Conservation (phyloP, 2,329 filamentous ascomycete species). For the Fusarium hainanense region DNA sequence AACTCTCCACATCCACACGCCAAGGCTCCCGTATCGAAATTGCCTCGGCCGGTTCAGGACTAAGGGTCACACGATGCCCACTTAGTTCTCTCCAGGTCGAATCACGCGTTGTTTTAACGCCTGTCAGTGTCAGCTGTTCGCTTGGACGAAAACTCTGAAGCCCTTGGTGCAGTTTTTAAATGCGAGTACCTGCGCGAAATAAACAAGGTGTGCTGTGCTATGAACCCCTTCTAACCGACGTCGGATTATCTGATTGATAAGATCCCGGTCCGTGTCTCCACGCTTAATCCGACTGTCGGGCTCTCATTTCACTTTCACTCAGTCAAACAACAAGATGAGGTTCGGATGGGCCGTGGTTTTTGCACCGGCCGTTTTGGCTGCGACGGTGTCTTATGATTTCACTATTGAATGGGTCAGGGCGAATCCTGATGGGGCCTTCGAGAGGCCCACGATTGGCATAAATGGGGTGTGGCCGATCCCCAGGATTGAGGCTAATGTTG, state of each 20-base stretch:
- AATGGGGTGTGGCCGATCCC: constrained; percentile 82
- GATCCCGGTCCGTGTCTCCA: constrained; percentile 15
- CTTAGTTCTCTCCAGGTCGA: constrained; percentile 24
- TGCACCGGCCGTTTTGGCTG: constrained; percentile 44
- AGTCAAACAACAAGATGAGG: constrained; percentile 26
- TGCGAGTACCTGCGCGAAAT: neutral
- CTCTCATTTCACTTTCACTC: neutral
- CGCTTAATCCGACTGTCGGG: constrained; percentile 1
- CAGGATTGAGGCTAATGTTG: constrained; percentile 69
- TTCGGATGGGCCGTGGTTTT: constrained; percentile 2
- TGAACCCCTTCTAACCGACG: constrained; percentile 3
- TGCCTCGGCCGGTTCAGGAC: constrained; percentile 31
- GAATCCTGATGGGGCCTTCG: constrained; percentile 75
- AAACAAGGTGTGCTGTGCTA: neutral
- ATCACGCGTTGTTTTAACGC: constrained; percentile 16
- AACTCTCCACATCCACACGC: constrained; percentile 14
- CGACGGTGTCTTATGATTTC: constrained; percentile 71
- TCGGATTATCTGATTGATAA: constrained; percentile 39
- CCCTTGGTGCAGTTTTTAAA: neutral
- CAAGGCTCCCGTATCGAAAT: constrained; percentile 26
- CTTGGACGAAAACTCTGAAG: constrained; percentile 27
- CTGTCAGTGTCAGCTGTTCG: constrained; percentile 7
- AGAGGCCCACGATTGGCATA: constrained; percentile 78
- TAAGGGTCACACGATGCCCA: constrained; percentile 38
- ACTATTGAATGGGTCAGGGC: constrained; percentile 77